Conservation (phyloP, 139 green algal species). For the Penium margaritaceum region DNA sequence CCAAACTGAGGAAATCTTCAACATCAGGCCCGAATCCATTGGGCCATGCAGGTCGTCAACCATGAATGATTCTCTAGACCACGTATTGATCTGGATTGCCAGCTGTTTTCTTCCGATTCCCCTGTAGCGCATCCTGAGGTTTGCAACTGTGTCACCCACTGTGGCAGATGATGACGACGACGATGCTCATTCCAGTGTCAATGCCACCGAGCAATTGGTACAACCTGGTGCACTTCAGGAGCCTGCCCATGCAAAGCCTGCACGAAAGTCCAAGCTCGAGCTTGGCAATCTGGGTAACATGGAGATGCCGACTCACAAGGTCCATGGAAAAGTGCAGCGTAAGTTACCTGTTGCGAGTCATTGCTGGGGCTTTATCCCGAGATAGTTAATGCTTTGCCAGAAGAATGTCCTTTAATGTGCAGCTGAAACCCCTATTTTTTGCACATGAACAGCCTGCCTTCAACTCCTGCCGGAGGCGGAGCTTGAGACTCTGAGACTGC, state of each 20-base stretch:
- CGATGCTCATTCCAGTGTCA: not conserved
- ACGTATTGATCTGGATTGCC: too few species aligned
- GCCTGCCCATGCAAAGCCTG: not conserved
- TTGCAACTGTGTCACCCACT: too few species aligned
- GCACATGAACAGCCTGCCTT: slow-evolving; percentile 15
- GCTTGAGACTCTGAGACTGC: slow-evolving; percentile 7
- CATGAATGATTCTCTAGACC: too few species aligned
- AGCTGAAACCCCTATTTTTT: not conserved
- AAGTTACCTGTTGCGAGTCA: not conserved
- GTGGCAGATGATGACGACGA: too few species aligned
- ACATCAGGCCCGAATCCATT: too few species aligned
- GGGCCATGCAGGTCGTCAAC: too few species aligned
- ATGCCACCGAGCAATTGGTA: not conserved
- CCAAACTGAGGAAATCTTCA: slow-evolving; percentile 2
- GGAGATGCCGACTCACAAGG: slow-evolving; percentile 21
- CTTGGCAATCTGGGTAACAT: slow-evolving; percentile 11
- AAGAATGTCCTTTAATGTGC: not conserved
- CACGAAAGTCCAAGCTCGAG: not conserved
- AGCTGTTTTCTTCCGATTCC: too few species aligned
- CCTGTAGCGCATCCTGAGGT: too few species aligned
- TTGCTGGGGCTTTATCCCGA: not conserved
- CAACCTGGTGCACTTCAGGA: not conserved
- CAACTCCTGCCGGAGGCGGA: slow-evolving; percentile 5
- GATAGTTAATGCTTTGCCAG: not conserved
- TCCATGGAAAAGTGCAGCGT: slow-evolving; percentile 15